These are phyloP conservation scores for Curvularia sp. DNA, from an alignment of 2,329 filamentous ascomycete species.

Conservation along the genomic window DNA sequence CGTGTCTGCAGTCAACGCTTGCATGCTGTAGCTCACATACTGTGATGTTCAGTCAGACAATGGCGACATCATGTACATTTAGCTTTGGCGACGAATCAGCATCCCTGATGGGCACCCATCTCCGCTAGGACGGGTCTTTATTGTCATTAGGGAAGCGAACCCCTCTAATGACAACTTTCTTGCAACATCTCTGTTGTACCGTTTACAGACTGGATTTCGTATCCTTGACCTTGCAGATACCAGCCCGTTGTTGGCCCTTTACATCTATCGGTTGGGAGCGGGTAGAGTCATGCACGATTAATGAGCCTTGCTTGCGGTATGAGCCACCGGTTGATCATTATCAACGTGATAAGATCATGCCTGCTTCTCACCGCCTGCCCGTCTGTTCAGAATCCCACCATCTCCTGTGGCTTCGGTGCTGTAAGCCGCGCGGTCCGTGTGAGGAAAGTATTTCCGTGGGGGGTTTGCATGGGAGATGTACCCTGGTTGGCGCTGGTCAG, in stretches of 20 bases:
- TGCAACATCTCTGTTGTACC: not conserved
- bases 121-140: not conserved
- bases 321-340: slow-evolving; percentile 13
- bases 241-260: not conserved
- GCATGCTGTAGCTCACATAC: not conserved
- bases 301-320: not conserved
- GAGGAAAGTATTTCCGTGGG: slow-evolving; percentile 5
- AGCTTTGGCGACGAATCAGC: not conserved
- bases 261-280: slow-evolving; percentile 1
- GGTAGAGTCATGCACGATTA: slow-evolving; percentile 12
- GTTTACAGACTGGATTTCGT: not conserved
- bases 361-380: slow-evolving; percentile 9
- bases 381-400: not conserved
- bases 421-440: slow-evolving; percentile 12
- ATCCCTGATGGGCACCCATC: slow-evolving; percentile 1
- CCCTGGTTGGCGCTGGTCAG: slow-evolving; percentile 11
- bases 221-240: not conserved
- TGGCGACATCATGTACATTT: not conserved
- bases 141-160: not conserved
- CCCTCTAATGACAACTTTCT: not conserved
- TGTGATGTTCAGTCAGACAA: slow-evolving; percentile 1
- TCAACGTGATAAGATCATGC: slow-evolving; percentile 5
- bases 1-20: not conserved
- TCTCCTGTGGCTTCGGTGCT: slow-evolving; percentile 5
- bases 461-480: slow-evolving; percentile 6